Percentiles rank a stretch among this genome's conserved stretches.
phyloP scores from a whole-genome alignment of 306 rosid species.

The Inga leiocalycina region DNA sequence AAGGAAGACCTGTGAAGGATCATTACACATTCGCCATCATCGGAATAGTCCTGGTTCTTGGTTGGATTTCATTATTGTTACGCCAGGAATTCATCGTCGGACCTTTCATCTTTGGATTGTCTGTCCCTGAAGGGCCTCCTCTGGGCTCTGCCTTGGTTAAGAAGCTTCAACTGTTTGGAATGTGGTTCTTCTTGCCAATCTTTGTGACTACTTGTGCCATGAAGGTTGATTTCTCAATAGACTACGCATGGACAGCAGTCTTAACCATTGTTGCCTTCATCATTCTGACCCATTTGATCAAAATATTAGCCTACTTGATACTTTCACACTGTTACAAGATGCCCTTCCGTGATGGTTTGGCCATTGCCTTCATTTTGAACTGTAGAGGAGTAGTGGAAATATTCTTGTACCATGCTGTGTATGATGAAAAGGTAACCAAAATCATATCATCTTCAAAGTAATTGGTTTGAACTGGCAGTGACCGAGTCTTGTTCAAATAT shows the following conservation, averaged over 20 bases:
- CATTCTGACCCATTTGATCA: neutral
- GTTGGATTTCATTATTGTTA: neutral
- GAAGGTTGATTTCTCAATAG: constrained; percentile 34
- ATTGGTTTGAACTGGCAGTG: neutral
- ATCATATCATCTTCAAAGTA: neutral
- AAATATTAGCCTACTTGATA: constrained; percentile 24
- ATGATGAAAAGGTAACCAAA: constrained; percentile 23
- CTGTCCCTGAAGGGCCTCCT: constrained; percentile 50
- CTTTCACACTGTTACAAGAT: constrained; percentile 34
- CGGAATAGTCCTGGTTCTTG: constrained; percentile 10
- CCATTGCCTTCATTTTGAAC: constrained; percentile 48
- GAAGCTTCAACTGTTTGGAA: constrained; percentile 30
- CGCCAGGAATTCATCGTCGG: constrained; percentile 33
- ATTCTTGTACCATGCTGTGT: neutral
- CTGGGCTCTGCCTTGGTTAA: constrained; percentile 45
- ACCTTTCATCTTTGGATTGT: constrained; percentile 47
- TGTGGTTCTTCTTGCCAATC: constrained; percentile 36
- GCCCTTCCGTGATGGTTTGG: constrained; percentile 48
- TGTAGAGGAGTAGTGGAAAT: constrained; percentile 58
- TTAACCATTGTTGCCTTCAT: neutral
- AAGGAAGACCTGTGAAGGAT: constrained; percentile 39
- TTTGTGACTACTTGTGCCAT: constrained; percentile 38
- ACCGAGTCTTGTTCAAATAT: neutral
- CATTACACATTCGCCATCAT: constrained; percentile 2
- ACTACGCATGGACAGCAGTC: neutral